Evolutionary conservation across 2,329 filamentous ascomycete genomes (phyloP), one percentile per base, ranked within the genome.

Genomic region (Aplosporella prunicola): DNA sequence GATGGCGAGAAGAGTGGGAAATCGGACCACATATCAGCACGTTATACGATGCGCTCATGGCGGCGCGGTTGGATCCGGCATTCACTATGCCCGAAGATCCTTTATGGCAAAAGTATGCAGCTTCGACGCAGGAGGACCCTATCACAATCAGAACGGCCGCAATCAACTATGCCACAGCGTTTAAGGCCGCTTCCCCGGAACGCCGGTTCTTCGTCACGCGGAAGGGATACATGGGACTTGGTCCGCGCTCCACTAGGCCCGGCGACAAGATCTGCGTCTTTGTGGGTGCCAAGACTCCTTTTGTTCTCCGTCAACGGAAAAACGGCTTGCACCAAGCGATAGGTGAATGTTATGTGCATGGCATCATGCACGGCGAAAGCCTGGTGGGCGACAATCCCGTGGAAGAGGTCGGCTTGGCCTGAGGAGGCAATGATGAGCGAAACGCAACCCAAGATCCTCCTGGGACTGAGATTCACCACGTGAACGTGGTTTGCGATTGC

Each of bases 211-310:
- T 48, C 24, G 17, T 51, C 9, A 49, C 47, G 5, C 31, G 37
- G 2, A 40, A 40, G 11, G 47, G 47, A 10, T 48, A 44, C 24
- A 48, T 51, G 32, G 49, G 49, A 4, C 39, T 51, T 8, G 49
- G 45, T 6, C 49, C 48, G 8, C 42, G 29, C 11, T 41, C 39
- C 2, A 43, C 45, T 5, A 11, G 23, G 8, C 39, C 27, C n/a
- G 48, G 45, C 5, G 48, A 50, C 18, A 20, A 24, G 7, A 20
- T 50, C 9, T 46, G 40, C 22, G 39, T 46, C 1, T 35, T 50
- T 6, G 36, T 43, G 15, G 40, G 41, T 5, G 47, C 47, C 23
- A 42, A 33, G 4, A 43, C 48, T 11, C 49, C 48, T 4, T 48
- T 51, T 17, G 16, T 51, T 9, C 22, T 48, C 9, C 40, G 46